phyloP scores from a whole-genome alignment of 108 stramenopile genomes.

The Seminavis robusta region DNA sequence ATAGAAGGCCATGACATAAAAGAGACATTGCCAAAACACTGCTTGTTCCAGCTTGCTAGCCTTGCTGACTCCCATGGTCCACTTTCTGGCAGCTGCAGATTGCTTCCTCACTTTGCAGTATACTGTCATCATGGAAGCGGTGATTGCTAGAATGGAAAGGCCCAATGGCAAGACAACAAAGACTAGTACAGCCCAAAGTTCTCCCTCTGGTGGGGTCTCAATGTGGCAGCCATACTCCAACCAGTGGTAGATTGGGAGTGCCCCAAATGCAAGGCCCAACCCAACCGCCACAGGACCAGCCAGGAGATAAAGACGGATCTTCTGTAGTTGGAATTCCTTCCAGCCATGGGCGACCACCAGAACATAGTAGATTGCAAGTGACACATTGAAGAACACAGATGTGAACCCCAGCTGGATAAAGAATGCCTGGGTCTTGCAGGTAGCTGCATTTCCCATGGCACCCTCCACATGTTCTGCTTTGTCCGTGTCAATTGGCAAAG shows the following conservation, averaged over 20 bases:
- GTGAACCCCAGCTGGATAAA: conserved; percentile 41
- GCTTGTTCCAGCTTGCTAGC: not conserved
- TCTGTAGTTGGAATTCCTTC: conserved; percentile 7
- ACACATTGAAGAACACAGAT: conserved; percentile 44
- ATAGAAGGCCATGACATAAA: conserved; percentile 1
- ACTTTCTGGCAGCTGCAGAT: not conserved
- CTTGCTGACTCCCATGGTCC: not conserved
- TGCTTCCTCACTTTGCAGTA: not conserved
- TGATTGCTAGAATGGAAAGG: not conserved
- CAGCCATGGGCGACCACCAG: conserved; percentile 39
- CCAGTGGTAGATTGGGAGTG: conserved; percentile 4
- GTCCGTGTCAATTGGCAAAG: conserved; percentile 1
- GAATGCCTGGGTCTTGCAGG: conserved; percentile 57
- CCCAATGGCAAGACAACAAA: not conserved
- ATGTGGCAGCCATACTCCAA: conserved; percentile 1
- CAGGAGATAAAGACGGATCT: not conserved
- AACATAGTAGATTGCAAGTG: conserved; percentile 44
- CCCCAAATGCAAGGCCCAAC: not conserved
- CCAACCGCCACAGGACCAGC: not conserved
- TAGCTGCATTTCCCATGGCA: conserved; percentile 31
- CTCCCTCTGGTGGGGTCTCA: not conserved
- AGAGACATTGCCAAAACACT: conserved; percentile 5
- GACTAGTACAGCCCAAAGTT: not conserved
- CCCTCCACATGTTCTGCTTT: conserved; percentile 18
- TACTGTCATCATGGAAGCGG: not conserved